These are phyloP conservation scores for Aspergillus quadrilineatus DNA, from an alignment of 2,329 filamentous ascomycete genomes.

Conservation along the genomic window DNA sequence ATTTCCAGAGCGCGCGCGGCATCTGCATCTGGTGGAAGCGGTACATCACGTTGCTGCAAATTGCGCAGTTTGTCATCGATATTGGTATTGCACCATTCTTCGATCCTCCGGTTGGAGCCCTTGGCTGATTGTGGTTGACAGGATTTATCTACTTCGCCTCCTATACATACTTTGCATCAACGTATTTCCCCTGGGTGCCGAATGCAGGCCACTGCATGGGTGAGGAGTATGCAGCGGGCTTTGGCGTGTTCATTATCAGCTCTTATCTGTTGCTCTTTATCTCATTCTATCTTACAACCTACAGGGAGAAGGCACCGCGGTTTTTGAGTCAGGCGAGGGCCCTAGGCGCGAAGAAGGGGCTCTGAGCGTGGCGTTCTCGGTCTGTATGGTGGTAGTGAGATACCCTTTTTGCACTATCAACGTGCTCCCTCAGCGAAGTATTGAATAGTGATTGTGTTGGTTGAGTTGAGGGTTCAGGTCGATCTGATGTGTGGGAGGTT, in stretches of 20 bases:
- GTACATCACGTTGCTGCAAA: constrained; percentile 97
- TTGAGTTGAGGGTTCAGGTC: no score
- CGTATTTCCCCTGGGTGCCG: constrained; percentile 82
- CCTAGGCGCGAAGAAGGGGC: neutral
- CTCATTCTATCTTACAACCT: constrained; percentile 96
- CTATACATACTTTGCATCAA: constrained; percentile 93
- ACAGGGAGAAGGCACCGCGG: constrained; percentile 49
- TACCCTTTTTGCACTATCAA: no score
- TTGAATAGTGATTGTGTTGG: no score
- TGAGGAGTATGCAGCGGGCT: constrained; percentile 93
- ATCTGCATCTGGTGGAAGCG: constrained; percentile 99
- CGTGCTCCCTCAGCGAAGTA: no score
- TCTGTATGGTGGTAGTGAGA: neutral
- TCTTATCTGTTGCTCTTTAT: constrained; percentile 98
- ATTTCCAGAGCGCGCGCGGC: constrained; percentile 97
- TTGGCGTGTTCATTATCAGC: constrained; percentile 86
- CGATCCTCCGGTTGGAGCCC: neutral
- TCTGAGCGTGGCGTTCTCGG: neutral
- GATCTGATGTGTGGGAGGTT: no score
- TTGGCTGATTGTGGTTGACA: constrained; percentile 35
- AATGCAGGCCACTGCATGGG: constrained; percentile 84
- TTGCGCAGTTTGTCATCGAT: constrained; percentile 95
- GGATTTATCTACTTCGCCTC: constrained; percentile 98
- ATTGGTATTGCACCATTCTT: constrained; percentile 58
- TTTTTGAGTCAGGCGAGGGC: neutral